Base-by-base conservation (phyloP, 768 basidiomycete species). In the Mycena indigotica region DNA sequence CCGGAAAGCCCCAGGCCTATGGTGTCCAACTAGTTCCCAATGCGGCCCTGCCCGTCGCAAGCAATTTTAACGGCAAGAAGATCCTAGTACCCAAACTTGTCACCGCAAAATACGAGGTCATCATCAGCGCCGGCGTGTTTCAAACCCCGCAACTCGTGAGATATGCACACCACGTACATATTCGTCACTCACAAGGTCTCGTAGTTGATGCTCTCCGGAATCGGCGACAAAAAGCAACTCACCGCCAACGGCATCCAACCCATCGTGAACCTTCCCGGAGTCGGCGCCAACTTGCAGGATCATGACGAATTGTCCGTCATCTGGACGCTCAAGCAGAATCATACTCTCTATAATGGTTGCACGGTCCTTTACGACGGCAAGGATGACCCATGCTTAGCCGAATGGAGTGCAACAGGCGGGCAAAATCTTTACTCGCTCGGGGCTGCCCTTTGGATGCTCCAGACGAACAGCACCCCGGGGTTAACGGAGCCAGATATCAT, bases 211-310 rank as follows among this genome's bases (percentile, higher is more conserved):
- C 67, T 73, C 17, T 75, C 74, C 3, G 74, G 74, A 12, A 74
- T 75, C 52, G 73, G 74, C 13, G 69, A 73, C 53, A 16, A 35
- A 3, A 40, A 58, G 2, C 67, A 71, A 3, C 66, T 75, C 2
- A 32, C 38, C 8, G 19, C 64, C 21, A 50, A 67, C 28, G 69
- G 69, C 5, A 72, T 74, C 53, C 50, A 64, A 28, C 23, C 72
- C 4, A 38, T 72, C 24, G 64, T 73, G 3, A 32, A 73, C 55
- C 62, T 73, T 19, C 72, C 75, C 1, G 72, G 72, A 3, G 75
- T 77, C 21, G 75, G 76, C n/a, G 62, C 32, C 10, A 75, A 76
- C 54, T 63, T 76, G 16, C 73, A 75, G 63, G 72, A 73, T 56
- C 71, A 72, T 50, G 72, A 73, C 53, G 72, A 72, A 56, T 62